phyloP scores from a whole-genome alignment of 441 rosid species.

The Euphorbia neoarborescens region DNA sequence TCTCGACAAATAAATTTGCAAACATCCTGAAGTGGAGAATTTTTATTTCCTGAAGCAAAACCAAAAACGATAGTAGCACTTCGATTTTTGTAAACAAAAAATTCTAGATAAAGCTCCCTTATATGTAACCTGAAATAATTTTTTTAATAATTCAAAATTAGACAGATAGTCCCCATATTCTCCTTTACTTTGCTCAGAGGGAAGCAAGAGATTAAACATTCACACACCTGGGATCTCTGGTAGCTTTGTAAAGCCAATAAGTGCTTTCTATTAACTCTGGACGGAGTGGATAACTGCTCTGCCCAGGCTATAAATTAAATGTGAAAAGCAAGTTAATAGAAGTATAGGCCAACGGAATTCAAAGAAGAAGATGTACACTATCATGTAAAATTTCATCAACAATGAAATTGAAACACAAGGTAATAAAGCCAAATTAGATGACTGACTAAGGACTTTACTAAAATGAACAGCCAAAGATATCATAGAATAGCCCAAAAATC shows the following conservation, averaged over 20 bases:
- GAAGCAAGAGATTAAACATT: slow-evolving; percentile 14
- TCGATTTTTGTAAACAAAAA: not conserved
- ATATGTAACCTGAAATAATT: not conserved
- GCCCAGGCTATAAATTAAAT: slow-evolving; percentile 60
- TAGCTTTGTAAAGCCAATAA: slow-evolving; percentile 97
- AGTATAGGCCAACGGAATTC: not conserved
- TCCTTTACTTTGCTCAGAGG: not conserved
- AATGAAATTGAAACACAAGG: not conserved
- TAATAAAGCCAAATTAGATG: not conserved
- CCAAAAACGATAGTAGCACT: not conserved
- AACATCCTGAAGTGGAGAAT: not conserved
- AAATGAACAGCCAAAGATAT: slow-evolving; percentile 8
- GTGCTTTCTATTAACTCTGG: slow-evolving; percentile 97
- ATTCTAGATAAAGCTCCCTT: not conserved
- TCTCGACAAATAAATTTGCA: not conserved
- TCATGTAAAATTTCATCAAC: slow-evolving; percentile 5
- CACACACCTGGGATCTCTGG: slow-evolving; percentile 75
- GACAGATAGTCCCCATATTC: not conserved
- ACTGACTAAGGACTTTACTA: not conserved
- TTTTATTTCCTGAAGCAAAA: not conserved
- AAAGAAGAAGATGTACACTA: not conserved
- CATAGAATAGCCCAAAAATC: slow-evolving; percentile 4
- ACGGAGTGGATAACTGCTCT: slow-evolving; percentile 90
- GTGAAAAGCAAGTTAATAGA: slow-evolving; percentile 11
- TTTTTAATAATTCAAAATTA: not conserved